Percentiles rank a stretch among this genome's conserved stretches.
These are phyloP conservation scores for Plicaturopsis crispa DNA, from an alignment of 768 basidiomycete genomes.

Conservation along the genomic window DNA sequence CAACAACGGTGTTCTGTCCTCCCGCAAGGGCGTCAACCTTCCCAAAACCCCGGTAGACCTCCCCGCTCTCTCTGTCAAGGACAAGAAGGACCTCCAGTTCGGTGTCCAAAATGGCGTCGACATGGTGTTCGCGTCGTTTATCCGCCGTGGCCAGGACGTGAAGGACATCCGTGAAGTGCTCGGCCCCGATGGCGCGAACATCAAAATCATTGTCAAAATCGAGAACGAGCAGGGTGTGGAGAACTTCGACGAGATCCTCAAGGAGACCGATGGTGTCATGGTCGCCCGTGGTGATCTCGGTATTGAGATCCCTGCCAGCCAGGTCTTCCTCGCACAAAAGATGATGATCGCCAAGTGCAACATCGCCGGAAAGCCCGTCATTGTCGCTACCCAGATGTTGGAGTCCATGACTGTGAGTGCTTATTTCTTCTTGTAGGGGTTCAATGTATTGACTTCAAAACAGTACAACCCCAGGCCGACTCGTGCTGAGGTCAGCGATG, in stretches of 20 bases:
- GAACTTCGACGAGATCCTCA: slow-evolving; percentile 98
- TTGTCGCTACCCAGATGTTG: slow-evolving; percentile 99
- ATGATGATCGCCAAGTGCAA: slow-evolving; percentile 99
- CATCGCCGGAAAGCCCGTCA: slow-evolving; percentile 94
- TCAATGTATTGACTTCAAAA: slow-evolving; percentile 6
- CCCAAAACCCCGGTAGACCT: slow-evolving; percentile 98
- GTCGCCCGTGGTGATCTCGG: slow-evolving; percentile 99
- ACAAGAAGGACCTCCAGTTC: slow-evolving; percentile 90
- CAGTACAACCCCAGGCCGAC: slow-evolving; percentile 98
- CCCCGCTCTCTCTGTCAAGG: slow-evolving; percentile 95
- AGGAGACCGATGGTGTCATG: slow-evolving; percentile 97
- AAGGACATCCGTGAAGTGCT: slow-evolving; percentile 88
- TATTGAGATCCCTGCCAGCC: slow-evolving; percentile 99
- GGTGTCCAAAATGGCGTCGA: slow-evolving; percentile 98
- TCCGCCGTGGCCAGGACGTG: slow-evolving; percentile 92
- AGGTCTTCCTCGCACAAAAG: slow-evolving; percentile 99
- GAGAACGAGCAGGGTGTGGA: slow-evolving; percentile 99
- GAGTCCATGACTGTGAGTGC: slow-evolving; percentile 91
- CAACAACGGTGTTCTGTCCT: slow-evolving; percentile 90
- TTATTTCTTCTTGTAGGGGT: not conserved
- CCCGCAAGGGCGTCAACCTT: slow-evolving; percentile 98
- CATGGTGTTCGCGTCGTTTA: slow-evolving; percentile 99
- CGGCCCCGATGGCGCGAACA: slow-evolving; percentile 88
- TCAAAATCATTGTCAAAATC: slow-evolving; percentile 99
- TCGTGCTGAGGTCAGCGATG: slow-evolving; percentile 97